Percentiles rank a stretch among this genome's conserved stretches.
phyloP scores from a whole-genome alignment of 2,329 filamentous ascomycete genomes.

The Fusarium lyarnte region DNA sequence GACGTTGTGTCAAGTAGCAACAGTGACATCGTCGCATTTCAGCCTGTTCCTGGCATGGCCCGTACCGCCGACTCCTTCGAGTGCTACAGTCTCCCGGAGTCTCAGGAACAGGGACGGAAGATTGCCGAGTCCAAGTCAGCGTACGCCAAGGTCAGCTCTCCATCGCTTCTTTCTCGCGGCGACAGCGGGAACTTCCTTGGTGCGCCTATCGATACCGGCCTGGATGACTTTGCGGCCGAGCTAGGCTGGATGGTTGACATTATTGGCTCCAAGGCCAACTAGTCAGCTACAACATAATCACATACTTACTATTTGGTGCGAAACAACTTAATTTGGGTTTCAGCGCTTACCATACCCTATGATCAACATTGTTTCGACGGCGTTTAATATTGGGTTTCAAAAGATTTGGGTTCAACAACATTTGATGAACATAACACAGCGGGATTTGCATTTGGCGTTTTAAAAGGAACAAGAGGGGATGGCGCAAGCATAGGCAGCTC shows the following conservation, averaged over 20 bases:
- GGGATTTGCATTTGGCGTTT: constrained; percentile 37
- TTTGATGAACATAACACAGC: constrained; percentile 8
- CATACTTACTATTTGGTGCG: constrained; percentile 10
- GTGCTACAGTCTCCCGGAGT: constrained; percentile 60
- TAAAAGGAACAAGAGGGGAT: constrained; percentile 19
- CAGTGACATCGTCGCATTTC: constrained; percentile 48
- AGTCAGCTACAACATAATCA: not conserved
- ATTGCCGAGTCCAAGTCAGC: constrained; percentile 25
- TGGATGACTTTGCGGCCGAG: constrained; percentile 57
- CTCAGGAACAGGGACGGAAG: constrained; percentile 37
- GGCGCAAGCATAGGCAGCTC: constrained; percentile 14
- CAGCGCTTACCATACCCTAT: constrained; percentile 2
- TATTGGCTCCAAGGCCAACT: constrained; percentile 51
- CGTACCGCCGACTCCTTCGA: constrained; percentile 39
- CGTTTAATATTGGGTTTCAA: constrained; percentile 27
- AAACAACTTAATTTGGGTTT: constrained; percentile 8
- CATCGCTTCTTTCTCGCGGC: constrained; percentile 39
- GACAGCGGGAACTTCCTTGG: constrained; percentile 46
- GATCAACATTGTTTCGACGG: constrained; percentile 27
- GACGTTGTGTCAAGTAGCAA: constrained; percentile 51
- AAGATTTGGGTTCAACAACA: constrained; percentile 1
- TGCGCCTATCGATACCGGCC: constrained; percentile 49
- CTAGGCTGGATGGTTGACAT: constrained; percentile 62
- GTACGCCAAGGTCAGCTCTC: constrained; percentile 38
- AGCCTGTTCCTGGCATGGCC: constrained; percentile 29